Evolutionary conservation across 225 moss, liverwort and hornwort species (phyloP), one percentile per base, ranked within the genome.

Genomic region (Bryum argenteum): DNA sequence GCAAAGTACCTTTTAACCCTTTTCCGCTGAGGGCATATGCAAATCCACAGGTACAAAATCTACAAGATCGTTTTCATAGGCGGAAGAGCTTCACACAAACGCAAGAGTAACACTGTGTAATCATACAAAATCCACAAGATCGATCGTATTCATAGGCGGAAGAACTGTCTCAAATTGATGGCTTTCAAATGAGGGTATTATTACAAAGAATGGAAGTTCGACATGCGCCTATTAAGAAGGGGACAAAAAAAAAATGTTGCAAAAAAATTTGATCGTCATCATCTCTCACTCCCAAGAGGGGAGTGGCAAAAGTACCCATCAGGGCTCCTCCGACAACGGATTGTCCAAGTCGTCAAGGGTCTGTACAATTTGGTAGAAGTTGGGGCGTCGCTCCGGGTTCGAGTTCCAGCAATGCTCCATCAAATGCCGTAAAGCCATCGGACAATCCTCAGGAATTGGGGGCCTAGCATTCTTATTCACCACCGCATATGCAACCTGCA

Each of bases 401-500:
- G 74, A 79, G 8, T 72, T 52, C 96, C 96, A 96, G 75, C 96
- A 96, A 3, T 89, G 89, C 81, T 90, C 85, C 93, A 96, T 96
- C 52, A 96, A 69, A 23, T 81, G 75, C 26, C 75, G 80, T 63
- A 96, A 66, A 1, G 80, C 55, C 38, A 47, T 19, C 19, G 86
- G 87, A 65, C 93, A 96, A 17, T 70, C 15, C 9, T 77, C 84
- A 2, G 93, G 96, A 52, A 96, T 88, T 1, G 14, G 1, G 5
- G 93, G 93, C 42, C 93, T 77, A 33, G 81, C 64, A 58, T 83
- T 84, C 81, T 93, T 96, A 41, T 96, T 80, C 39, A 88, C 91
- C 33, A 96, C 96, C 17, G 96, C 96, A 24, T 85, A 96, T 0
- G 96, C 96, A 53, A 93, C 96, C 69, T 96, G 96, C 20, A 93